Percentiles rank a stretch among this genome's conserved stretches.
Evolutionary conservation across 768 basidiomycete genomes (phyloP).

Genomic region (Pleurotus citrinopileatus): DNA sequence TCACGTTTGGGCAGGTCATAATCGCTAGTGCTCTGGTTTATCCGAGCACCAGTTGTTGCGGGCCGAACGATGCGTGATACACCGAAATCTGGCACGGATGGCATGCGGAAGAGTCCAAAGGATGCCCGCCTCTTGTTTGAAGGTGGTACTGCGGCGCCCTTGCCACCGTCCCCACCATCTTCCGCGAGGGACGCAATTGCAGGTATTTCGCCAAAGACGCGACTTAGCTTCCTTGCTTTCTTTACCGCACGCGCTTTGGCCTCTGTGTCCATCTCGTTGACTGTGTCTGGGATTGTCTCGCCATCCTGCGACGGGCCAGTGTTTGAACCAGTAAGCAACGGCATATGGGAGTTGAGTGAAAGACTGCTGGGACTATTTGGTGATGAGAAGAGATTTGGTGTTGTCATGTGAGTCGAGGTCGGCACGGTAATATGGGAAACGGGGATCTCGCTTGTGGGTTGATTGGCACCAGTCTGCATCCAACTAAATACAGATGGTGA

Average conservation of each 20-base stretch:
- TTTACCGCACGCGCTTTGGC: slow-evolving; percentile 36
- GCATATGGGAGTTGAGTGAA: slow-evolving; percentile 3
- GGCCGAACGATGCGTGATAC: not conserved
- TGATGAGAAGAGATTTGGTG: not conserved
- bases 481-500: not conserved
- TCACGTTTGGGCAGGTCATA: not conserved
- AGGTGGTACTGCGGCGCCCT: no score
- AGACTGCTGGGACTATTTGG: not conserved
- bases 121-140: not conserved
- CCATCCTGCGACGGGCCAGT: not conserved
- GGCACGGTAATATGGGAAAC: not conserved
- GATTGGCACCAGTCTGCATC: not conserved
- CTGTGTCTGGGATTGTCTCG: slow-evolving; percentile 20
- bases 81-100: not conserved
- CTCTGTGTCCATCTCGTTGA: slow-evolving; percentile 29
- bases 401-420: not conserved
- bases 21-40: not conserved
- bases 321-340: not conserved
- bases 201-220: slow-evolving; percentile 37
- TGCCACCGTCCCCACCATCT: no score
- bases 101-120: slow-evolving; percentile 3
- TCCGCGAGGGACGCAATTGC: slow-evolving; percentile 9
- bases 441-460: not conserved
- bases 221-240: slow-evolving; percentile 42
- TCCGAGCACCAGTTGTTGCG: not conserved